Evolutionary conservation across 768 basidiomycete species (phyloP), one percentile per base, ranked within the genome.

Genomic region (Gautieria morchelliformis): DNA sequence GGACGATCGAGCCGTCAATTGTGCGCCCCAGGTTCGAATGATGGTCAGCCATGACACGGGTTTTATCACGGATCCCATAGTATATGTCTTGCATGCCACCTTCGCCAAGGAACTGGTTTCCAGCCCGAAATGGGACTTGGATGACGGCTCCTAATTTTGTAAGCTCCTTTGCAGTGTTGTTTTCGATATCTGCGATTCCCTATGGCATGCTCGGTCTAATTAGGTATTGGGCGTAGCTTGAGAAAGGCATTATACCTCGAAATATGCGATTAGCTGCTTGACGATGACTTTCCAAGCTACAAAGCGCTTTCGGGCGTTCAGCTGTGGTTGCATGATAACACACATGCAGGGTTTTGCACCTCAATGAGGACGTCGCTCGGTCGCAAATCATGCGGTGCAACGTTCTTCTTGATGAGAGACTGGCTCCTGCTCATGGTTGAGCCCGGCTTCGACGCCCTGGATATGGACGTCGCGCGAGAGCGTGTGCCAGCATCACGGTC

Each of bases 71-170:
- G 60, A 99, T 84, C 58, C 75, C 79, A 72, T 93, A 98, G 71
- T 87, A 98, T 17, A 96, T 81, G 66, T 97, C 95, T 79, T 94
- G 92, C 50, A 99, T 74, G 49, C 96, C 95, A 12, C 90, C 91
- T 69, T 98, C 93, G n/a, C 96, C 96, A 4, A 99, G 77, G 68
- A 99, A 99, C 74, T 98, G 95, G 71, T 96, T 95, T 7, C 93
- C 94, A 3, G 90, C 81, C 37, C 87, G 77, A 75, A 99, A 98
- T 0, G 96, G 96, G 0, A 98, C 95, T 69, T 99, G 95, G 59
- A 99, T 95, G 60, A 98, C 91, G 1, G 86, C 92, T 10, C 89
- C 89, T 45, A 99, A 83, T 69, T 95, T 94, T 6, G 87, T 89
- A 66, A 97, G 79, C 71, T 98, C 95, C 60, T 83, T 83, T 12